Base-by-base conservation (phyloP, 2,329 filamentous ascomycete genomes). In the Aureobasidium sp. region DNA sequence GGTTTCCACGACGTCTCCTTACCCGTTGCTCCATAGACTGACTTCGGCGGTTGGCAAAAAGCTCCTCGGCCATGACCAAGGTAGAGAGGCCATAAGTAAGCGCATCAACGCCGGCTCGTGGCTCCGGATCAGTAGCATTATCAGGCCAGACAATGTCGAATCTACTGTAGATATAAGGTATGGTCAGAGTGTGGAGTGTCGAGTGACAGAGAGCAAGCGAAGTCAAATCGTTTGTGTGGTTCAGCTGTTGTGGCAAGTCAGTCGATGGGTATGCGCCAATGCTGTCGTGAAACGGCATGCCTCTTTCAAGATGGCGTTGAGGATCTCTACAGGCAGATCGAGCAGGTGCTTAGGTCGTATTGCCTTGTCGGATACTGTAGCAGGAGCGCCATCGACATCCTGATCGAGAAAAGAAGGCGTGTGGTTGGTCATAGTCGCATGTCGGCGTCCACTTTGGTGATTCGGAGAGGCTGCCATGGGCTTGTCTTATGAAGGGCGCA, bases 111-210 rank as follows among this genome's bases (percentile, higher is more conserved):
- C 87, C 88, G 44, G 85, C 85, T 47, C 86, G 81, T 60, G 87
- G 85, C 67, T 88, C 84, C 1, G 82, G 78, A 9, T 84, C 80
- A 8, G 82, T 79, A 65, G 83, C 82, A 36, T 84, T 84, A 69
- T 93, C 89, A 0, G 90, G 90, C 90, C 90, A 94, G 45, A 93
- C 88, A 66, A 94, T 94, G 70, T 94, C 90, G 74, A 94, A 94
- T 64, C 88, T 84, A 20, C 88, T 88, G 76, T 94, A 94, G 66
- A 94, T 91, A 68, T 87, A 85, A 20, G 90, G 89, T 27, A 90
- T 86, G 0, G 88, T 84, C 61, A 94, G 81, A 47, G 81, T 80
- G 75, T 94, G 88, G 14, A 95, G 82, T 31, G 87, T 86, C 15
- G 89, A 91, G 75, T 91, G 89, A 47, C 89, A 88, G 63, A 91